Base-by-base conservation (phyloP, 495 filamentous ascomycete genomes). In the Lasiosphaeria miniovina region DNA sequence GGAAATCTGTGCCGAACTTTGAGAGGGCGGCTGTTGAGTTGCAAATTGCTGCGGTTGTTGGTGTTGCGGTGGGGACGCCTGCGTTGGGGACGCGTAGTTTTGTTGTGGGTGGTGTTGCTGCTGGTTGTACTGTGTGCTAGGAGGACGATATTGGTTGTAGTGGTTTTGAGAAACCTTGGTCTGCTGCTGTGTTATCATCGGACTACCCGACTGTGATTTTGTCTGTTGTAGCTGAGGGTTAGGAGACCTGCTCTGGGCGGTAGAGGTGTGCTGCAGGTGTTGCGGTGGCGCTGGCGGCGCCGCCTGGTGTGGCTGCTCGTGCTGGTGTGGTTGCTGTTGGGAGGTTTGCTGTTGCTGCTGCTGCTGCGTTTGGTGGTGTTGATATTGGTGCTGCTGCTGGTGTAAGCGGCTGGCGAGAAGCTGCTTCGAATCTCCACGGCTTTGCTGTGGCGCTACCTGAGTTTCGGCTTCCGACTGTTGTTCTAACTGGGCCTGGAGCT, bases 401-500 rank as follows among this genome's bases (percentile, higher is more conserved):
- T 68, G 69, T 33, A 65, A 33, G 8, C 61, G 69, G 24, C 31
- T 59, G 6, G 66, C 15, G 49, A 61, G 41, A 8, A 59, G 52
- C 8, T 57, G 65, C 7, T 65, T 38, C 36, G 58, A 45, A 49
- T 62, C 55, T 48, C 63, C 33, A 55, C 49, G 60, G 49, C 8
- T 24, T 40, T 65, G 61, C 4, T 60, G 35, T 8, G 62, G 24
- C n/a, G 56, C 10, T 5, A 61, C 24, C 17, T 57, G 59, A 40
- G 64, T 17, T 45, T 68, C 68, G 31, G 56, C 11, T 17, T 71
- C 62, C n/a, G 51, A 46, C 48, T 65, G 59, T 41, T 69, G 70
- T 38, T 68, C 69, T 4, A 70, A 45, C 46, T 71, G 71, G 6
- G 67, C 71, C 56, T 73, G 66, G 34, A 71, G 60, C 45, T 73